Percentiles rank a stretch among this genome's conserved stretches.
These are phyloP conservation scores for Paraphaeosphaeria minitans DNA, from an alignment of 2,329 filamentous ascomycete genomes.

Conservation along the genomic window DNA sequence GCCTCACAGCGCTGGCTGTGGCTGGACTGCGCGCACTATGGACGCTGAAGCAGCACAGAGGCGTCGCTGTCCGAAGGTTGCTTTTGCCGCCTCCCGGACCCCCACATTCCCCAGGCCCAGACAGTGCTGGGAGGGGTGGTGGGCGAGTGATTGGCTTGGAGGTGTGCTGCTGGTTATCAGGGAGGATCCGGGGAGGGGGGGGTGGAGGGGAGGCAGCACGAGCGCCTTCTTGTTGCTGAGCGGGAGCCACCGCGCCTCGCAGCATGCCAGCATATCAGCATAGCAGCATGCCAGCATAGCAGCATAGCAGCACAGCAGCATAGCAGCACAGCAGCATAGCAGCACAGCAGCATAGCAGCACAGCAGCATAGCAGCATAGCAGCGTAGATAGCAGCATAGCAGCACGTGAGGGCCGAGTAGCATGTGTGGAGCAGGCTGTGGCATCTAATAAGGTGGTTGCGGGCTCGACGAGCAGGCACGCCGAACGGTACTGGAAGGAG, in stretches of 20 bases:
- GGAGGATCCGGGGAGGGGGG: neutral
- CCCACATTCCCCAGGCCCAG: slow-evolving; percentile 7
- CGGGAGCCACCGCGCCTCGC: neutral
- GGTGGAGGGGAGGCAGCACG: too few species aligned
- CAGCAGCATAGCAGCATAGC: too few species aligned
- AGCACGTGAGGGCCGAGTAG: too few species aligned
- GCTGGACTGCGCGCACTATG: neutral
- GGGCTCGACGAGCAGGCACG: too few species aligned
- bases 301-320: too few species aligned
- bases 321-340: too few species aligned
- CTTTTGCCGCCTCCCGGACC: slow-evolving; percentile 3
- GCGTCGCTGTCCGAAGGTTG: neutral
- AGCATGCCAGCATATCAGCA: neutral
- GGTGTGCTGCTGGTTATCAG: neutral
- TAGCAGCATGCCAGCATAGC: too few species aligned
- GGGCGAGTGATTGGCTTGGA: slow-evolving; percentile 1
- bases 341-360: too few species aligned
- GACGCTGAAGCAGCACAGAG: neutral
- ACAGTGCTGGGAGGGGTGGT: neutral
- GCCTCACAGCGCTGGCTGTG: neutral
- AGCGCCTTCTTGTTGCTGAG: neutral
- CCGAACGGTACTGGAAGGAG: too few species aligned
- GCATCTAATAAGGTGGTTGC: too few species aligned
- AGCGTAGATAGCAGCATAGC: too few species aligned
- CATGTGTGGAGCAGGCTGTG: neutral